Percentiles rank a stretch among this genome's conserved stretches.
Evolutionary conservation across 73 alveolate species (phyloP).

Genomic region (Paramecium caudatum): DNA sequence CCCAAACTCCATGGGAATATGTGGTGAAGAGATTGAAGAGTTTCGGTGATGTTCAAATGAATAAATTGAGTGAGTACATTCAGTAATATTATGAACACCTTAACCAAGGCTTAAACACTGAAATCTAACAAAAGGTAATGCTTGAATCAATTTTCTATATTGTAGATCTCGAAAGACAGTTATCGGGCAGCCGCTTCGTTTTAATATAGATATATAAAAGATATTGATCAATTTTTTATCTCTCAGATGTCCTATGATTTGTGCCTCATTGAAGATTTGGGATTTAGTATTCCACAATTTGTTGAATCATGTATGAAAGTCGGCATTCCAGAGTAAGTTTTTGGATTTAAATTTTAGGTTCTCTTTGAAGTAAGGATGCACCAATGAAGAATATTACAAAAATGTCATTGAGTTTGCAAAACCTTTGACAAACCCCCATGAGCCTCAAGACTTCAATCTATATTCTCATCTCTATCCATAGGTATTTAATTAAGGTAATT

Average conservation of each 20-base stretch:
- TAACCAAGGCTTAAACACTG: slow-evolving; percentile 4
- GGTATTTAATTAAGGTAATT: not conserved
- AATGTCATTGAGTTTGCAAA: slow-evolving; percentile 50
- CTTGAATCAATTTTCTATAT: not conserved
- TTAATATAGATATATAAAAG: slow-evolving; percentile 14
- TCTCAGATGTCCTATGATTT: not conserved
- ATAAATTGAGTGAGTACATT: slow-evolving; percentile 32
- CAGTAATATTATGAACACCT: slow-evolving; percentile 19
- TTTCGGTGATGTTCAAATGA: slow-evolving; percentile 23
- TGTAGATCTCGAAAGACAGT: not conserved
- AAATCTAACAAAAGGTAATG: not conserved
- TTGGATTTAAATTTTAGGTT: not conserved
- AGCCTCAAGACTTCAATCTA: slow-evolving; percentile 13
- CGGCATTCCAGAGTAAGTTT: slow-evolving; percentile 58
- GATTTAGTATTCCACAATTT: not conserved
- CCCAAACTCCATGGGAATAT: slow-evolving; percentile 58
- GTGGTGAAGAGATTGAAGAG: slow-evolving; percentile 43
- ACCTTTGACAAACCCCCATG: slow-evolving; percentile 4
- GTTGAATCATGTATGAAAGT: slow-evolving; percentile 4
- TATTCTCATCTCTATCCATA: not conserved
- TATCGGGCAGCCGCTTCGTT: slow-evolving; percentile 19
- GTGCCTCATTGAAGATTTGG: slow-evolving; percentile 32
- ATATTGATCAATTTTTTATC: slow-evolving; percentile 11
- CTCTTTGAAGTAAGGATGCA: slow-evolving; percentile 21
- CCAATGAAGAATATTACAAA: slow-evolving; percentile 24